A percentile compares a stretch with the other conserved stretches of the same genome.
Conservation (phyloP, 176 grass and related monocot species). For the Chloris gayana region DNA sequence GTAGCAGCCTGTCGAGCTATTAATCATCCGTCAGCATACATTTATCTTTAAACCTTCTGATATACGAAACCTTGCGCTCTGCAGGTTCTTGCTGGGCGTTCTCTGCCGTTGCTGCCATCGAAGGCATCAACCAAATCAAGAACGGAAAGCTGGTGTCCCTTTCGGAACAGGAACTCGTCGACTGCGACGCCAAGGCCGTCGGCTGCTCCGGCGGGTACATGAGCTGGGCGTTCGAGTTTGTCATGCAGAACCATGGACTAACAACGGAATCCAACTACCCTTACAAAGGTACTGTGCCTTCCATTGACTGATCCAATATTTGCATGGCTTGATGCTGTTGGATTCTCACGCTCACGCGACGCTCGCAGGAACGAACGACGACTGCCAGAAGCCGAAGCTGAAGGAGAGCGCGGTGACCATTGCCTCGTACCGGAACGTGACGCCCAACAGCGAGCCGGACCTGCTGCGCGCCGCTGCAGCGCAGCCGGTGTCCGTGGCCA, state of each 20-base stretch:
- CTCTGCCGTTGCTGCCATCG: constrained; percentile 61
- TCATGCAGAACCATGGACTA: constrained; percentile 54
- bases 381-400: constrained; percentile 47
- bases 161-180: constrained; percentile 80
- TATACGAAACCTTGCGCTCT: neutral
- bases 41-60: neutral
- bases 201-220: constrained; percentile 61
- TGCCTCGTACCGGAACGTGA: constrained; percentile 44
- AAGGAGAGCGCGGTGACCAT: constrained; percentile 42
- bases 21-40: neutral
- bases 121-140: constrained; percentile 71
- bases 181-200: constrained; percentile 44
- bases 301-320: neutral
- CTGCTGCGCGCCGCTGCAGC: constrained; percentile 44
- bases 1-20: neutral
- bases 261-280: constrained; percentile 62
- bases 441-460: constrained; percentile 49
- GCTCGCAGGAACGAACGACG: neutral
- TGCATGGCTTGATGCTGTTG: neutral
- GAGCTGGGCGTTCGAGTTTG: constrained; percentile 51
- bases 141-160: constrained; percentile 52
- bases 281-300: constrained; percentile 38
- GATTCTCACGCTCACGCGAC: neutral
- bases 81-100: constrained; percentile 80
- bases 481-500: constrained; percentile 61